phyloP scores from a whole-genome alignment of 257 asterid genomes.

The Avicennia marina region DNA sequence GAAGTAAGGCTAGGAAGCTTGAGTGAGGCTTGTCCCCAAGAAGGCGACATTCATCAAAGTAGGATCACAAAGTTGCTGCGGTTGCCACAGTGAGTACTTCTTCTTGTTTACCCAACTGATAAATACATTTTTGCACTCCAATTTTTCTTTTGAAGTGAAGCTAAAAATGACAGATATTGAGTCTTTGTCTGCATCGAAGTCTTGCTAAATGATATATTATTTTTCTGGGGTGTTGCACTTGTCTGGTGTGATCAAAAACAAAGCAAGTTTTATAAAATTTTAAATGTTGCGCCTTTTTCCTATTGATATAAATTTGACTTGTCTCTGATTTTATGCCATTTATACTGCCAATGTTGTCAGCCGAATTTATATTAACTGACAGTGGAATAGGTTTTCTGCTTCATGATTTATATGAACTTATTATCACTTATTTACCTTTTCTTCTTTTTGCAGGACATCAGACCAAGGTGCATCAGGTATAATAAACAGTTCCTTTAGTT shows the following conservation, averaged over 20 bases:
- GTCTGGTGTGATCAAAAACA: too few species aligned
- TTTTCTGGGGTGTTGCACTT: too few species aligned
- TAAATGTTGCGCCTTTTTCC: neutral
- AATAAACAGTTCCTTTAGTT: conserved; percentile 17
- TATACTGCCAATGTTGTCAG: neutral
- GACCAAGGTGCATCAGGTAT: conserved; percentile 69
- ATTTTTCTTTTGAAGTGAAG: too few species aligned
- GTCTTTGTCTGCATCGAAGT: neutral
- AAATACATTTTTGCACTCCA: neutral
- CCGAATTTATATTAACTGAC: neutral
- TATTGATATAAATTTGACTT: neutral
- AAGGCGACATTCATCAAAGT: conserved; percentile 57
- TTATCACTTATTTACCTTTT: neutral
- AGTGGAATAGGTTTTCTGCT: neutral
- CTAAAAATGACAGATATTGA: neutral
- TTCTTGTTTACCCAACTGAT: neutral
- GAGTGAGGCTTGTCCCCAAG: conserved; percentile 70
- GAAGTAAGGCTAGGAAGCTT: conserved; percentile 89
- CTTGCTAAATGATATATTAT: too few species aligned
- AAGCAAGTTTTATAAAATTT: neutral
- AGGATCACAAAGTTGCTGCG: conserved; percentile 63
- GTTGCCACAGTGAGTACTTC: conserved; percentile 59
- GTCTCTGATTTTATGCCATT: conserved; percentile 2
- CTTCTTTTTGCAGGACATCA: conserved; percentile 49
- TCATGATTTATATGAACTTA: conserved; percentile 4